phyloP scores from a whole-genome alignment of 257 asterid species.

The Solanum lycopersicoides region DNA sequence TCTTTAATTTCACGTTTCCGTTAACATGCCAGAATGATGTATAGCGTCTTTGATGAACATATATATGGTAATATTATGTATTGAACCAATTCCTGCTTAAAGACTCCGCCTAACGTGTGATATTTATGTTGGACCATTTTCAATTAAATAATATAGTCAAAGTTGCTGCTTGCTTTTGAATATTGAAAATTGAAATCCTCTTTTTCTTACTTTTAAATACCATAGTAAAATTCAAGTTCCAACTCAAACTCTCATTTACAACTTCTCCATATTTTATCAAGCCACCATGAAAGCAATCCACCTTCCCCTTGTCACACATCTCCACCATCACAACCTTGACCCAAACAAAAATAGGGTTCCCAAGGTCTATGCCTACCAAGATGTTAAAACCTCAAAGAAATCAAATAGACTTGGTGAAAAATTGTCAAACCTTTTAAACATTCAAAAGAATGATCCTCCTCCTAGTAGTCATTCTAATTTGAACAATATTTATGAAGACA shows the following conservation, averaged over 20 bases:
- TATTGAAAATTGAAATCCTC: background rate
- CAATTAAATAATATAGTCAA: background rate
- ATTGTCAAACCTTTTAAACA: slow-evolving; percentile 31
- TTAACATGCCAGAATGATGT: too few relatives aligned
- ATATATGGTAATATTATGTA: too few relatives aligned
- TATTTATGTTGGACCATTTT: background rate
- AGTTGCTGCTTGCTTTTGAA: background rate
- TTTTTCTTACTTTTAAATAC: background rate
- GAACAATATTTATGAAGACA: slow-evolving; percentile 21
- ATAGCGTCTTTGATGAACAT: too few relatives aligned
- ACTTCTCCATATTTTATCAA: background rate
- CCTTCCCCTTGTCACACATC: background rate
- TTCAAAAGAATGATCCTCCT: slow-evolving; percentile 6
- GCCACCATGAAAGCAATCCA: slow-evolving; percentile 1
- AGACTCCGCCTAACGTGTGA: background rate
- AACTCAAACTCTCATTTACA: background rate
- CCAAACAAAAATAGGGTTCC: background rate
- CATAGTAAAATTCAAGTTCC: background rate
- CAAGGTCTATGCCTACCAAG: slow-evolving; percentile 6
- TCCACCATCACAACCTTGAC: background rate
- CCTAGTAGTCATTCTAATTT: background rate
- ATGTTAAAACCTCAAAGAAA: slow-evolving; percentile 16
- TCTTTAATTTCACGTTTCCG: too few relatives aligned
- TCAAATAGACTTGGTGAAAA: slow-evolving; percentile 42
- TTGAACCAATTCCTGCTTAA: background rate